phyloP scores from a whole-genome alignment of 2,329 filamentous ascomycete species.

The Aspergillus pseudoviridinutans region DNA sequence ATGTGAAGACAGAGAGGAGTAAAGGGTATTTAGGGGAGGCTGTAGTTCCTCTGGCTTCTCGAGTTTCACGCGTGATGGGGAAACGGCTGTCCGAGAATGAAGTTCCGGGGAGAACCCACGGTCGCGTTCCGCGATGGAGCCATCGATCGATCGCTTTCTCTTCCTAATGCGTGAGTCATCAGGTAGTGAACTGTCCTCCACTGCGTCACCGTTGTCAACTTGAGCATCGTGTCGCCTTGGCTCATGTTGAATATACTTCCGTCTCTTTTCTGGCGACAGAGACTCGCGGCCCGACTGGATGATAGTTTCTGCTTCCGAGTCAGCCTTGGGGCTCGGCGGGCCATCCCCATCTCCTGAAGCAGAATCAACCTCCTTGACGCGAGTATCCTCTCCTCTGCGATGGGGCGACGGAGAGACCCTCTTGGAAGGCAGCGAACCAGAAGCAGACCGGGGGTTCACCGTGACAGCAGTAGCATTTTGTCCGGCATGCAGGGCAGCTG shows the following conservation, averaged over 20 bases:
- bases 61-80: conserved; percentile 34
- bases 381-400: conserved; percentile 18
- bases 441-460: conserved; percentile 23
- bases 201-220: conserved; percentile 14
- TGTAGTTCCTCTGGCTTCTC: conserved; percentile 33
- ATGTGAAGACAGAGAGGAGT: conserved; percentile 13
- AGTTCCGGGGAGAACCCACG: conserved; percentile 21
- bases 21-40: conserved; percentile 20
- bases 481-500: conserved; percentile 35
- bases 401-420: conserved; percentile 16
- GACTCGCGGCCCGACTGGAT: conserved; percentile 46
- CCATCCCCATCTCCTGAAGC: conserved; percentile 31
- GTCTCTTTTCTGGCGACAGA: conserved; percentile 45
- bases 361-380: conserved; percentile 22
- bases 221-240: conserved; percentile 28
- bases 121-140: conserved; percentile 19
- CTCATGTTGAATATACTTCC: conserved; percentile 38
- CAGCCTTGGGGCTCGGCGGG: conserved; percentile 37
- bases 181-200: conserved; percentile 17
- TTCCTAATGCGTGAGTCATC: conserved; percentile 25
- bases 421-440: conserved; percentile 22
- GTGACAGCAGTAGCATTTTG: conserved; percentile 30
- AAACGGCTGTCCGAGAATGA: conserved; percentile 22
- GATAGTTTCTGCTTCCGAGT: conserved; percentile 48
- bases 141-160: conserved; percentile 29